Conservation (phyloP, 163 green algal genomes). For the Prototheca cutis region DNA sequence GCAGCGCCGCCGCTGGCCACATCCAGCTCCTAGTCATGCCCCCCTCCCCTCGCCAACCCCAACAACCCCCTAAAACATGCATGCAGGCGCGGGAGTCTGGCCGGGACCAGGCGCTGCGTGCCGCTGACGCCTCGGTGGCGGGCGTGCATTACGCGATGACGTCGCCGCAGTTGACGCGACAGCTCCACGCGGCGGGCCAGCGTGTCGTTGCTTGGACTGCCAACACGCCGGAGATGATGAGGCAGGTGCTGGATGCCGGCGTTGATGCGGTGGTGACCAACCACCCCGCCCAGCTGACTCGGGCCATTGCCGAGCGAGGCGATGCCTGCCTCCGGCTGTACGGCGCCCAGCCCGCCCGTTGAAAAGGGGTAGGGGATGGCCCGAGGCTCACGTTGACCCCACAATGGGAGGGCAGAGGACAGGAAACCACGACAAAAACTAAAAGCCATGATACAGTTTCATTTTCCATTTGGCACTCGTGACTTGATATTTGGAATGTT, state of each 20-base stretch:
- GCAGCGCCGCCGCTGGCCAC: background rate
- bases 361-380: background rate
- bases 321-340: background rate
- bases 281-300: constrained; percentile 12
- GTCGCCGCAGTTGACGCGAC: constrained; percentile 6
- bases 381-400: no score
- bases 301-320: background rate
- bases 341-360: background rate
- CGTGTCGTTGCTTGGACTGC: constrained; percentile 34
- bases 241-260: constrained; percentile 25
- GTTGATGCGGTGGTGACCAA: constrained; percentile 37
- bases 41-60: background rate
- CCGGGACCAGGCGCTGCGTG: constrained; percentile 22
- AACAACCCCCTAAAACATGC: background rate
- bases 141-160: constrained; percentile 35
- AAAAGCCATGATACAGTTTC: no score
- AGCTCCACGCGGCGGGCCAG: constrained; percentile 19
- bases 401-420: no score
- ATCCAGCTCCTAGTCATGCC: background rate
- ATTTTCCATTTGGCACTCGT: no score
- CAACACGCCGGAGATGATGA: constrained; percentile 33
- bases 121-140: constrained; percentile 5
- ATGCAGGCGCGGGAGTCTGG: constrained; percentile 5
- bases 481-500: no score
- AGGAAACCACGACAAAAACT: no score